Evolutionary conservation across 306 rosid genomes (phyloP), one percentile per base, ranked within the genome.

Genomic region (Potentilla sterilis): DNA sequence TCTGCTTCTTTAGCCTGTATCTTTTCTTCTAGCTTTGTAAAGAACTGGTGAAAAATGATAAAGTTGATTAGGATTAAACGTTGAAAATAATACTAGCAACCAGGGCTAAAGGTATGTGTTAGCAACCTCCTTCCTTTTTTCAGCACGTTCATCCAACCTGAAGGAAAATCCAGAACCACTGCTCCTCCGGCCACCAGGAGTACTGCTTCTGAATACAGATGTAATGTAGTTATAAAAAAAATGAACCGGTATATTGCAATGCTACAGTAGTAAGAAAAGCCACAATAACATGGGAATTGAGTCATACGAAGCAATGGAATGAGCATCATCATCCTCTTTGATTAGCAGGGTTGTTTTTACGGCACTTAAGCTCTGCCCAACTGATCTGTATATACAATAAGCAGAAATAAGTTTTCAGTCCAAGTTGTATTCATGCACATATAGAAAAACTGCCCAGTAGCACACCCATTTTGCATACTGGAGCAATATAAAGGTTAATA

Each of bases 91-190:
- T 9, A 71, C n/a, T 19, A 70, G 64, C n/a, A 65, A 81, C 22
- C 58, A 40, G 76, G 42, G 46, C 46, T 28, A 79, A 41, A 68
- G 77, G 54, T 76, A 52, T 62, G 13, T 42, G 58, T 76, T 44
- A 81, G 69, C 42, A 47, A 95, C 97, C 99, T 95, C 97, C 85
- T 83, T 95, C 81, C 99, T 81, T 77, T 95, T 95, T 75, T 93
- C 99, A 19, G 97, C 99, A 55, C 99, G 88, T 82, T 95, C 97
- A 71, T 89, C 93, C 96, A 90, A 81, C 81, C 96, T 83, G 87
- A 76, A 95, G 75, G 97, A 85, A 85, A 92, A 90, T 55, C 92
- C 91, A 15, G 85, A 75, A 78, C 83, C 90, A 34, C 83, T 83
- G 89, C 78, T 84, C 82, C 80, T 85, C 74, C 87, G 77, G 3